Evolutionary conservation across 2,329 filamentous ascomycete genomes (phyloP).

Genomic region (Xylaria arbuscula): DNA sequence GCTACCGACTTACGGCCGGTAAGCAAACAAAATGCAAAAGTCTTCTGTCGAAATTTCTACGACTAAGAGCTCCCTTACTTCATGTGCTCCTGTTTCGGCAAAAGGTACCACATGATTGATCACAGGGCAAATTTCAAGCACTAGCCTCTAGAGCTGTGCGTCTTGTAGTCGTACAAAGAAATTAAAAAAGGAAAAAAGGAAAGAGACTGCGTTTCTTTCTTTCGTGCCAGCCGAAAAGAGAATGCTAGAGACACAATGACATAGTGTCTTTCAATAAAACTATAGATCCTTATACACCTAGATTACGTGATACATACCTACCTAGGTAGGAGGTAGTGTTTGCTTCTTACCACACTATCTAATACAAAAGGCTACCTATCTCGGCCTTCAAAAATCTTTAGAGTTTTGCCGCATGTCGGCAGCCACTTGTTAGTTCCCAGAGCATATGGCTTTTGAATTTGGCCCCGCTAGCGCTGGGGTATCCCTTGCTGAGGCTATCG

Average conservation of each 20-base stretch:
- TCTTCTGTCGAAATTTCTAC: neutral
- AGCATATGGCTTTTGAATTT: no score
- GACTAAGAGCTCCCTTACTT: neutral
- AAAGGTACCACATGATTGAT: neutral
- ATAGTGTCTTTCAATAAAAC: neutral
- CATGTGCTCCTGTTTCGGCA: neutral
- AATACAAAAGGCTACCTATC: neutral
- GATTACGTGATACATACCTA: neutral
- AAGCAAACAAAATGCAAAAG: neutral
- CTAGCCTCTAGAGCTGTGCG: no score
- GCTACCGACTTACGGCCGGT: neutral
- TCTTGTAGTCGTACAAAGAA: no score
- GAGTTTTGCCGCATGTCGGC: no score
- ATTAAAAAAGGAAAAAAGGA: neutral
- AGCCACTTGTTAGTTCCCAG: no score
- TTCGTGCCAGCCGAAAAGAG: neutral
- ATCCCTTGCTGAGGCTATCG: no score
- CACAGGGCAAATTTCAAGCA: neutral
- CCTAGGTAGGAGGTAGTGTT: neutral
- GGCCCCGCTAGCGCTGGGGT: no score
- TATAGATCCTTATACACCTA: neutral
- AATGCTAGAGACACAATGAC: neutral
- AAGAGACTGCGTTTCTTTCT: neutral
- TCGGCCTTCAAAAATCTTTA: neutral
- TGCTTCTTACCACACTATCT: neutral